These are phyloP conservation scores for Mucor indicus DNA, from an alignment of 371 early-diverging fungal species.

Conservation along the genomic window DNA sequence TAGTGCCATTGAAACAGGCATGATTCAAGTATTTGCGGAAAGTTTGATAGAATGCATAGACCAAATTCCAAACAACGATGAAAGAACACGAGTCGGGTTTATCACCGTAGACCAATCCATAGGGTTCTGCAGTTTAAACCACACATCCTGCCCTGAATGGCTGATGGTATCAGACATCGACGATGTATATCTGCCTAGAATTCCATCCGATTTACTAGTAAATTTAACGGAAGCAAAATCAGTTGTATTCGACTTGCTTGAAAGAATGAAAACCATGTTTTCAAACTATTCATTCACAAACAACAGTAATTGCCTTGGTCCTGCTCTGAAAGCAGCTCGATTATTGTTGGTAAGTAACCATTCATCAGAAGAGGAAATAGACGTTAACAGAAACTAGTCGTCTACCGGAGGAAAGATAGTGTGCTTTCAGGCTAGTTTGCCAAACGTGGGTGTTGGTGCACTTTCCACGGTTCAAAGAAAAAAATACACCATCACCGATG, in stretches of 20 bases:
- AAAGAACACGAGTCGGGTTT: conserved; percentile 72
- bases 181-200: conserved; percentile 68
- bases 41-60: conserved; percentile 65
- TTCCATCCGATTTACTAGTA: conserved; percentile 75
- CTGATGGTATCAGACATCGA: conserved; percentile 75
- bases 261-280: conserved; percentile 43
- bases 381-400: conserved; percentile 40
- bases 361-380: neutral
- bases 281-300: conserved; percentile 44
- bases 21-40: conserved; percentile 47
- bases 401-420: conserved; percentile 82
- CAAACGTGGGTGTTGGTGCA: conserved; percentile 64
- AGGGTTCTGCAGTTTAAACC: conserved; percentile 74
- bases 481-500: conserved; percentile 53
- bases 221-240: conserved; percentile 63
- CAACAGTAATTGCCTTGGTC: conserved; percentile 62
- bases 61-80: conserved; percentile 74
- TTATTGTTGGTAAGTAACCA: conserved; percentile 57
- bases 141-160: conserved; percentile 73
- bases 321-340: conserved; percentile 69
- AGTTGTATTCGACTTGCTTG: conserved; percentile 57
- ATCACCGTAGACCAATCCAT: conserved; percentile 72
- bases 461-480: conserved; percentile 45
- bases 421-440: conserved; percentile 64
- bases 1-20: conserved; percentile 66